Conservation (phyloP, 495 filamentous ascomycete species). For the Neurospora terricola region DNA sequence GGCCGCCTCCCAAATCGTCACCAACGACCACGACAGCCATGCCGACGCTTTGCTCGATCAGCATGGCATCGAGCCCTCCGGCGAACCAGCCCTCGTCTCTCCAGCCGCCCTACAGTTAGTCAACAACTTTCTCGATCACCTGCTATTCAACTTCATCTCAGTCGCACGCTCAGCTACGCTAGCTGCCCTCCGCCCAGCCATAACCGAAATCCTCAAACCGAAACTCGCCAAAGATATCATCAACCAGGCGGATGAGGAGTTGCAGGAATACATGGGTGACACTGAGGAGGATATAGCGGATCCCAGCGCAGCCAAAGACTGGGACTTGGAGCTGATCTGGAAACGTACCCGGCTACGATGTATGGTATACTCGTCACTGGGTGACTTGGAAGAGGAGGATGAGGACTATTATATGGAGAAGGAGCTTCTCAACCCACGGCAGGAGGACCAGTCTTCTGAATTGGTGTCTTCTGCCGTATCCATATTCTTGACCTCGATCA, state of each 20-base stretch:
- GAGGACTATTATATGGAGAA: constrained; percentile 76
- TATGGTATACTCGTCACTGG: constrained; percentile 96
- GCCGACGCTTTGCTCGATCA: constrained; percentile 55
- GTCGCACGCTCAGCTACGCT: constrained; percentile 75
- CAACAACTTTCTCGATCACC: constrained; percentile 89
- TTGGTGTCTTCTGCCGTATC: constrained; percentile 85
- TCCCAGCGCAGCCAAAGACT: constrained; percentile 46
- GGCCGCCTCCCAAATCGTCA: constrained; percentile 86
- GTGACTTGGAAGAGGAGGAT: constrained; percentile 96
- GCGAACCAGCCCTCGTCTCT: constrained; percentile 63
- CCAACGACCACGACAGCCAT: constrained; percentile 71
- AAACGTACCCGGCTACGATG: constrained; percentile 83
- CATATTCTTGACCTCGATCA: constrained; percentile 88
- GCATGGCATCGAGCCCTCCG: constrained; percentile 50
- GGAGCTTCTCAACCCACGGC: constrained; percentile 51
- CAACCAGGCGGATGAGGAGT: constrained; percentile 78
- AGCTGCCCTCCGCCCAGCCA: constrained; percentile 65
- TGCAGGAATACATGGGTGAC: constrained; percentile 74
- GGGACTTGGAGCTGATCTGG: constrained; percentile 84
- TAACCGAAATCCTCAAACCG: constrained; percentile 79
- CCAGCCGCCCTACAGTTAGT: constrained; percentile 65
- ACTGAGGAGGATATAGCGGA: constrained; percentile 58
- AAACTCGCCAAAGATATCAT: constrained; percentile 83
- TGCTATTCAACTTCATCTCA: constrained; percentile 79
- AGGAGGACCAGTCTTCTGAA: constrained; percentile 45